Base-by-base conservation (phyloP, 2,329 filamentous ascomycete species). In the Decorospora gaudefroyi region DNA sequence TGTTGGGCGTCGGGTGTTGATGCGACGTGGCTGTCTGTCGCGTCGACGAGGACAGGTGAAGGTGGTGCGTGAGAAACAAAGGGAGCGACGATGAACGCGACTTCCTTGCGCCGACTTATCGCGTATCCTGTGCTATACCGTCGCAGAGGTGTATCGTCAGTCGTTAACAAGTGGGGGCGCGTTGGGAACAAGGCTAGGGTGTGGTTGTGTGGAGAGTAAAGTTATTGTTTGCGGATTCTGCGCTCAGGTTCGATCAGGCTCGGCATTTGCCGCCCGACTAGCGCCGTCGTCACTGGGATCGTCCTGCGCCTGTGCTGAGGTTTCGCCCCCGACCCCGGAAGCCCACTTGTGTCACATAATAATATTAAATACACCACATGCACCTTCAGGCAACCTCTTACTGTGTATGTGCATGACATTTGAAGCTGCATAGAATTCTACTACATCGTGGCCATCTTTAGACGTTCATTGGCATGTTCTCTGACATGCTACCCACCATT, bases 81-180 rank as follows among this genome's bases (percentile, higher is more conserved):
- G 61, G 48, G 41, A 48, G 54, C 57, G 51, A 57, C 46, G 53
- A 46, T 17, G 26, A 42, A 49, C 44, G 63, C 61, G 60, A 55
- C 54, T 51, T 47, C 34, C 36, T 38, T 48, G 46, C 53, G 46
- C 19, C 36, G 15, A 23, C 13, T 28, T 51, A 42, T 52, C 49
- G 55, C 55, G 46, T 49, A 46, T 30, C 39, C 22, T 47, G 40
- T 16, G 6, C 23, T 15, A 29, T n/a, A 43, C 33, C 35, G 25
- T 39, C 42, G 47, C 48, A 54, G 47, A 51, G 45, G 17, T 16
- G 32, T 33, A 16, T 43, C 35, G 40, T 43, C 34, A 29, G 46
- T 39, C 45, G 54, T 48, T 19, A 53, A 50, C 42, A 47, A 44
- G 30, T 21, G 28, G 45, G 33, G 43, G 46, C 50, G 46, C 39